A percentile compares a stretch with the other conserved stretches of the same genome.
These are phyloP conservation scores for Dionaea muscipula DNA, from an alignment of 179 eudicot species.

Conservation along the genomic window DNA sequence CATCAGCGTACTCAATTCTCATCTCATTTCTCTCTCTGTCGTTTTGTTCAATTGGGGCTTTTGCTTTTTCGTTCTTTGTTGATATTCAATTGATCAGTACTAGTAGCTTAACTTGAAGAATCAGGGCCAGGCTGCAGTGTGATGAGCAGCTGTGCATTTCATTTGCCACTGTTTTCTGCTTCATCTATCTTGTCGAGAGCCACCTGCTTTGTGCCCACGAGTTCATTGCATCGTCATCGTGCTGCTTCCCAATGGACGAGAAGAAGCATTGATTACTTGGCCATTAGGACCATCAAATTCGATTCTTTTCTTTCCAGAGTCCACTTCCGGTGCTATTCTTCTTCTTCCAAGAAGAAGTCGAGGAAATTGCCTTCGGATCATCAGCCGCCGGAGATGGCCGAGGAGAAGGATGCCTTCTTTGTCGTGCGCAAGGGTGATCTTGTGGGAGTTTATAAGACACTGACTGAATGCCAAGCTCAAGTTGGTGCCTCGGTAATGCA, in stretches of 20 bases:
- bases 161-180: conserved; percentile 14
- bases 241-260: conserved; percentile 19
- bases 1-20: too few species aligned
- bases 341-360: conserved; percentile 18
- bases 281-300: conserved; percentile 16
- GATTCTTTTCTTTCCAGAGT: conserved; percentile 25
- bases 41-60: too few species aligned
- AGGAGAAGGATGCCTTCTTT: conserved; percentile 46
- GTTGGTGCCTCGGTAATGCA: conserved; percentile 61
- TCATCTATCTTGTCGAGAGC: conserved; percentile 18
- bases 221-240: conserved; percentile 16
- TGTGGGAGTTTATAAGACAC: conserved; percentile 66
- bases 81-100: too few species aligned
- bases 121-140: conserved; percentile 1
- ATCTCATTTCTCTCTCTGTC: too few species aligned
- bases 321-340: conserved; percentile 32
- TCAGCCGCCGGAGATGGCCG: conserved; percentile 25
- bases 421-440: conserved; percentile 83
- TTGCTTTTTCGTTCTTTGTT: too few species aligned
- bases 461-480: conserved; percentile 82
- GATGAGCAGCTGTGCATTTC: conserved; percentile 29
- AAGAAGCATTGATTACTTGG: conserved; percentile 17
- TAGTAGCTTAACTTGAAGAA: conserved; percentile 1
- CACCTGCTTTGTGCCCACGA: conserved; percentile 14
- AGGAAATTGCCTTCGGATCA: conserved; percentile 21